A percentile compares a stretch with the other conserved stretches of the same genome.
Conservation (phyloP, 1,139 yeast genomes). For the Yamadazyma diddensiae region DNA sequence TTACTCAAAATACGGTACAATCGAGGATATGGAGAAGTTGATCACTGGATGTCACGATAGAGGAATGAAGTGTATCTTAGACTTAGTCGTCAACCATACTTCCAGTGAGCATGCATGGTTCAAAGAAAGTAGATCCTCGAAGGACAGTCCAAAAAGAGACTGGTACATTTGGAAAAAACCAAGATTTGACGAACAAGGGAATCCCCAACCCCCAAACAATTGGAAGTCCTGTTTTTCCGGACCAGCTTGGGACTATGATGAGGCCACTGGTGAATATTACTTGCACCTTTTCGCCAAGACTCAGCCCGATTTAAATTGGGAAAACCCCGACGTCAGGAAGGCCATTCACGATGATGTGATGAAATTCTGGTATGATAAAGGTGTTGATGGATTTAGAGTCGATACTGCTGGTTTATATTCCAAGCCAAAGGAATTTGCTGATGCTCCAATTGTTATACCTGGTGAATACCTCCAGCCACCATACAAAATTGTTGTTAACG, state of each 20-base stretch:
- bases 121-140: constrained; percentile 50
- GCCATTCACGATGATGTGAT: constrained; percentile 51
- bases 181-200: constrained; percentile 42
- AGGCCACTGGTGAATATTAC: constrained; percentile 50
- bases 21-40: constrained; percentile 49
- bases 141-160: constrained; percentile 53
- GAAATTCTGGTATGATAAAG: constrained; percentile 53
- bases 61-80: constrained; percentile 52
- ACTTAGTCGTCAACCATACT: constrained; percentile 59
- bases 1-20: constrained; percentile 51
- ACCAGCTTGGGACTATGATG: constrained; percentile 57
- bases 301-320: constrained; percentile 65
- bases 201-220: constrained; percentile 54
- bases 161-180: constrained; percentile 62
- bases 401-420: constrained; percentile 55
- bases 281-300: constrained; percentile 48
- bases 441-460: constrained; percentile 46
- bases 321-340: constrained; percentile 46
- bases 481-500: constrained; percentile 31
- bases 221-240: constrained; percentile 54
- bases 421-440: constrained; percentile 44
- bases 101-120: constrained; percentile 58
- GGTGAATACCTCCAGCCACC: constrained; percentile 41
- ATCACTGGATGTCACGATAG: constrained; percentile 46
- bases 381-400: constrained; percentile 58